Evolutionary conservation across 1,284 basidiomycete species (phyloP).

Genomic region (Limonomyces culmigenus): DNA sequence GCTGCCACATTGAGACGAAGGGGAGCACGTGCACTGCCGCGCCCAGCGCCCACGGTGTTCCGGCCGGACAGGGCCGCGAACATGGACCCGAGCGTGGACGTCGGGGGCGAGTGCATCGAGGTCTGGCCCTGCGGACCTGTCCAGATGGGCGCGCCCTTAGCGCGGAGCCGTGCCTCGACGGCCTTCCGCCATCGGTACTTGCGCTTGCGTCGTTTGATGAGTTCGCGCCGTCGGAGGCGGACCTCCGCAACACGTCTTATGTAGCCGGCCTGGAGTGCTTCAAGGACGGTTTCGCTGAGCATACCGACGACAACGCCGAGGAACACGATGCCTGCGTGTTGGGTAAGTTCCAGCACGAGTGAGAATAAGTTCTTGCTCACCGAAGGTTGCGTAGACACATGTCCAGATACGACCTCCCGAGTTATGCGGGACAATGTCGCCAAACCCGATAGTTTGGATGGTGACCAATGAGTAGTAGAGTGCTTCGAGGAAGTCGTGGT

Average conservation of each 20-base stretch:
- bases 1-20: conserved; percentile 36
- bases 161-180: conserved; percentile 36
- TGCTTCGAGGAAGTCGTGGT: conserved; percentile 46
- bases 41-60: not conserved
- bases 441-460: conserved; percentile 68
- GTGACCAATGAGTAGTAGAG: conserved; percentile 56
- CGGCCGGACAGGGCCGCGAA: not conserved
- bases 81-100: not conserved
- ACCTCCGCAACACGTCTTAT: conserved; percentile 29
- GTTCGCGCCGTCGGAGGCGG: too few species aligned
- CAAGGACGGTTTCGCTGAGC: conserved; percentile 55
- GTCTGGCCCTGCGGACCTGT: too few species aligned
- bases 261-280: conserved; percentile 45
- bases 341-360: too few species aligned
- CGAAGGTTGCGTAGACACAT: conserved; percentile 35
- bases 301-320: conserved; percentile 50
- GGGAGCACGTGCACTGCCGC: not conserved
- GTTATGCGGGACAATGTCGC: conserved; percentile 45
- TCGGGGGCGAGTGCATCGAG: conserved; percentile 3
- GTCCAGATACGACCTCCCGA: conserved; percentile 35
- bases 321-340: conserved; percentile 36
- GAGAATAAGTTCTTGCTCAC: too few species aligned
- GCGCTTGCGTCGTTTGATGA: too few species aligned
- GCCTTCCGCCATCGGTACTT: conserved; percentile 37
- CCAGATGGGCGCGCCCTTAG: conserved; percentile 31